Base-by-base conservation (phyloP, 257 asterid species). In the Fraxinus anomala region DNA sequence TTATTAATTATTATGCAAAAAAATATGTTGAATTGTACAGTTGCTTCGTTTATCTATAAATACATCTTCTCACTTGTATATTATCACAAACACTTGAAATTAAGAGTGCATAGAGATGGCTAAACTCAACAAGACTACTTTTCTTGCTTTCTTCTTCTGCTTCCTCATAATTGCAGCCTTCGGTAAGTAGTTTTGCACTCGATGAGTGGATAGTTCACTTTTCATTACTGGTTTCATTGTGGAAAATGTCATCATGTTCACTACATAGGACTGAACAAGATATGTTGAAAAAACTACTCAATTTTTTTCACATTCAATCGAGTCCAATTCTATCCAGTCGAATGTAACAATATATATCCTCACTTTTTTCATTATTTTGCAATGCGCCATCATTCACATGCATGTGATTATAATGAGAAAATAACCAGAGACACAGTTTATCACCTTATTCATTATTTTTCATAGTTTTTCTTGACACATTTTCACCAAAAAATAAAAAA, bases 151-250 rank as follows among this genome's bases (percentile, higher is more conserved):
- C 49, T 5, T 76, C 0, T 7, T 76, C 59, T 76, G 80, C 56
- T 68, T 76, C 80, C 80, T 76, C 75, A 59, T 76, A 24, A 14
- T 76, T 76, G 67, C 75, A 28, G 13, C 67, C 67, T 67, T 23
- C 31, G 80, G 80, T 47, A 40, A 34, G 80, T 37, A n/a, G 14
- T 74, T 6, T 47, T 51, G 54, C 24, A 31, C 11, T 42, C 6
- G 1, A 34, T 68, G n/a, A 24, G 11, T 2, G 40, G 39, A 30
- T 11, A 68, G 7, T 47, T 28, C 24, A 21, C 3, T 73, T 73
- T 11, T 39, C 6, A 13, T 44, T 44, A 13, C 6, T 12, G 54
- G 54, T 14, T 44, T 10, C 47, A 40, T 40, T 9, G 47, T 14
- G n/a, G 54, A 14, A 44, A 44, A 44, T 4, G 3, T 3, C 14